These are phyloP conservation scores for Carex scoparia DNA, from an alignment of 176 grass and related monocot species.

Conservation along the genomic window DNA sequence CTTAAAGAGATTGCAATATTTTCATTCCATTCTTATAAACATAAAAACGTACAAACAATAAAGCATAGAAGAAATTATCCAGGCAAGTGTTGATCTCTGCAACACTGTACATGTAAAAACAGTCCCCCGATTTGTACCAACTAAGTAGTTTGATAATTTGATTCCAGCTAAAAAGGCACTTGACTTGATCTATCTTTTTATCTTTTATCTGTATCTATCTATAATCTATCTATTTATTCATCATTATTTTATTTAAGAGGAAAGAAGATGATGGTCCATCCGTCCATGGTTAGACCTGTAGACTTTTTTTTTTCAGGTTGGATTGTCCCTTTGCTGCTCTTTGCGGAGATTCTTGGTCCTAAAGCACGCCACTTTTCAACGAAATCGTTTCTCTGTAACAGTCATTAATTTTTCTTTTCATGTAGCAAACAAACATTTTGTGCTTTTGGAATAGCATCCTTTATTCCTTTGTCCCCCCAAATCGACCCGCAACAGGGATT, in stretches of 20 bases:
- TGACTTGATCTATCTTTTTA: background rate
- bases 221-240: background rate
- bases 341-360: background rate
- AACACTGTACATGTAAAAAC: background rate
- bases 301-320: conserved; percentile 1
- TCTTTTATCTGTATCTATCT: background rate
- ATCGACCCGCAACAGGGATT: background rate
- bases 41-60: background rate
- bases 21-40: background rate
- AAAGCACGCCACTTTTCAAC: background rate
- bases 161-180: background rate
- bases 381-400: background rate
- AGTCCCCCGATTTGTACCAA: no score
- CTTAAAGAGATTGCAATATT: background rate
- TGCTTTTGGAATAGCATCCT: background rate
- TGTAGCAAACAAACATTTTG: background rate
- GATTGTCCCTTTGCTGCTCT: conserved; percentile 6
- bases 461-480: background rate
- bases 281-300: background rate
- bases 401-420: background rate
- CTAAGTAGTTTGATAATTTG: background rate
- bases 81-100: background rate
- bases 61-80: background rate
- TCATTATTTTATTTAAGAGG: background rate
- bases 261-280: background rate